Evolutionary conservation across 2,329 filamentous ascomycete genomes (phyloP).

Genomic region (Berkeleyomyces basicola): DNA sequence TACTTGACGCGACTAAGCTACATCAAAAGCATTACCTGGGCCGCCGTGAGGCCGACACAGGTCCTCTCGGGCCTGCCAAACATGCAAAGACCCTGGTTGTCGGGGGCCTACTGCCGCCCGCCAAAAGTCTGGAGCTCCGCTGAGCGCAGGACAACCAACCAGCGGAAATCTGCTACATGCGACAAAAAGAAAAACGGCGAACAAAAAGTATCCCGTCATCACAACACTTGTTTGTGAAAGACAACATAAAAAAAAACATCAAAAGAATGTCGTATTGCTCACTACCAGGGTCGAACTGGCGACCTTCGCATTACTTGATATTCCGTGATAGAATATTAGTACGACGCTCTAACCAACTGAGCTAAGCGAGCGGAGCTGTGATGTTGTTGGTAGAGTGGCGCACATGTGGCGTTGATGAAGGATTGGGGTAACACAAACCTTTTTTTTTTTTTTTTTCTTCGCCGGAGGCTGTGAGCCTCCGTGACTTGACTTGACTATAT

Average conservation of each 20-base stretch:
- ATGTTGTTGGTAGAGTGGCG: neutral
- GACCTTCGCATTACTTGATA: slow-evolving; percentile 5
- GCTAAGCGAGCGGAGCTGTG: neutral
- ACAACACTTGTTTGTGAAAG: neutral
- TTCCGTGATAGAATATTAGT: neutral
- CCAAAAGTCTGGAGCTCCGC: too few species aligned
- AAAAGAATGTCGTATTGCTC: too few species aligned
- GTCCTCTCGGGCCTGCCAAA: too few species aligned
- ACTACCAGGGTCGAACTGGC: slow-evolving; percentile 7
- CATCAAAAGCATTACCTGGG: too few species aligned
- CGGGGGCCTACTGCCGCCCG: too few species aligned
- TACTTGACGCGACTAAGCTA: too few species aligned
- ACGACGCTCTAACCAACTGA: slow-evolving; percentile 6
- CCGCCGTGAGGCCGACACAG: too few species aligned
- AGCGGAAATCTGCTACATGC: too few species aligned
- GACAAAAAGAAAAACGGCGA: neutral
- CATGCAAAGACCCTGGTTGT: too few species aligned
- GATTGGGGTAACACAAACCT: neutral
- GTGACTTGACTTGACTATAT: too few species aligned
- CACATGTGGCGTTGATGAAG: neutral
- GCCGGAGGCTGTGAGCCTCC: too few species aligned
- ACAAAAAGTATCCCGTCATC: neutral
- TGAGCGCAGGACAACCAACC: too few species aligned
- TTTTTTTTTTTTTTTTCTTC: neutral
- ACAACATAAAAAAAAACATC: neutral